Evolutionary conservation across 1,284 basidiomycete species (phyloP).

Genomic region (Anthracocystis panici-leucophaei): DNA sequence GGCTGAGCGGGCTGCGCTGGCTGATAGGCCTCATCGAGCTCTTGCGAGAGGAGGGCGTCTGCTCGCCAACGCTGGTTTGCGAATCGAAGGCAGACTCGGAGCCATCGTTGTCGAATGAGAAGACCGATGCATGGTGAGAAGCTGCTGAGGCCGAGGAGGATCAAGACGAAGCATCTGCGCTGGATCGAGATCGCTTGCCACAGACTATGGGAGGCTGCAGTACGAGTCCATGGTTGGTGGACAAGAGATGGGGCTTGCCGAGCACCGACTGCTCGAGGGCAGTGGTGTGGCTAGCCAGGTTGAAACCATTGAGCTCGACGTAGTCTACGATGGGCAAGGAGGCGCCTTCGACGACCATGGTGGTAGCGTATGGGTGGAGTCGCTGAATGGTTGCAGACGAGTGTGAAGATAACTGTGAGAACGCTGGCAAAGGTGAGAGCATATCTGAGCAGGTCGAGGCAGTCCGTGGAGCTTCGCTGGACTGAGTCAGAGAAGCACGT

Average conservation of each 20-base stretch:
- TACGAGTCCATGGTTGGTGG: slow-evolving; percentile 5
- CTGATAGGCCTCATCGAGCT: slow-evolving; percentile 31
- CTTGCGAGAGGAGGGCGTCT: slow-evolving; percentile 43
- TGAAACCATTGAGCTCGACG: slow-evolving; percentile 47
- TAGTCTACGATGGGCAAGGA: slow-evolving; percentile 24
- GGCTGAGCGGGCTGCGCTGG: slow-evolving; percentile 11
- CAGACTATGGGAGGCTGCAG: slow-evolving; percentile 22
- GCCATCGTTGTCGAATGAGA: slow-evolving; percentile 36
- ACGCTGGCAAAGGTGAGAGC: slow-evolving; percentile 19
- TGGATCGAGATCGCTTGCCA: slow-evolving; percentile 52
- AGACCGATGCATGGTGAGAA: slow-evolving; percentile 51
- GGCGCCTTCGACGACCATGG: slow-evolving; percentile 28
- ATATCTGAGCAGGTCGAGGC: slow-evolving; percentile 18
- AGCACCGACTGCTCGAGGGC: slow-evolving; percentile 52
- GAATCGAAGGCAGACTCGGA: slow-evolving; percentile 32
- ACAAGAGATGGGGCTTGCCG: slow-evolving; percentile 37
- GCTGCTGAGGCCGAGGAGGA: slow-evolving; percentile 37
- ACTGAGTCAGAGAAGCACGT: slow-evolving; percentile 11
- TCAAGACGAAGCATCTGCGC: slow-evolving; percentile 41
- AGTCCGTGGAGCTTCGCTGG: slow-evolving; percentile 20
- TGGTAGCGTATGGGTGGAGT: slow-evolving; percentile 15
- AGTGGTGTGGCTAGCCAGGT: slow-evolving; percentile 47
- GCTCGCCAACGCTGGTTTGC: slow-evolving; percentile 40
- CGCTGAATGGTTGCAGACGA: slow-evolving; percentile 29
- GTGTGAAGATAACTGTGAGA: slow-evolving; percentile 4